Percentiles rank a stretch among this genome's conserved stretches.
These are phyloP conservation scores for Plectosphaerella sp. DNA, from an alignment of 2,329 filamentous ascomycete genomes.

Conservation along the genomic window DNA sequence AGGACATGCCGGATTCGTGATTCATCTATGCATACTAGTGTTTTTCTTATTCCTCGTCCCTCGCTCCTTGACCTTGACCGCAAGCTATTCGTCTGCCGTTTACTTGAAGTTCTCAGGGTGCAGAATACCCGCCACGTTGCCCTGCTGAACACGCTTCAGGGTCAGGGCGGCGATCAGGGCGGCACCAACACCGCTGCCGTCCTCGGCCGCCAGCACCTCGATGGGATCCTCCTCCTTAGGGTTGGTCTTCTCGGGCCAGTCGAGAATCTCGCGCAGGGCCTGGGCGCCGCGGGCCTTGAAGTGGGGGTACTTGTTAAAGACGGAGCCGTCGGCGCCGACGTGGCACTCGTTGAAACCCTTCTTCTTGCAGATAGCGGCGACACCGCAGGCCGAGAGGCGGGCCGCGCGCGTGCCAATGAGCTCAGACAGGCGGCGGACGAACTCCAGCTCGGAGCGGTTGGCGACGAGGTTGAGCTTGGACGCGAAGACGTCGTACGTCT, in stretches of 20 bases:
- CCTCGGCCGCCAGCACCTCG: constrained; percentile 84
- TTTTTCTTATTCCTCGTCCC: background rate
- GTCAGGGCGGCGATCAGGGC: constrained; percentile 82
- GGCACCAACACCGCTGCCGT: constrained; percentile 94
- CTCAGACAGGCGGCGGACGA: constrained; percentile 84
- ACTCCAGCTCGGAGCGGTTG: constrained; percentile 76
- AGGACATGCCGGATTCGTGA: too few relatives aligned
- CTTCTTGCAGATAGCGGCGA: constrained; percentile 95
- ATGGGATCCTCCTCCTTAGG: constrained; percentile 79
- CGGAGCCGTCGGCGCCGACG: constrained; percentile 92
- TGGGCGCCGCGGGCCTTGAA: constrained; percentile 91
- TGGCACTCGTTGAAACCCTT: constrained; percentile 85
- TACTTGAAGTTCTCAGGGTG: constrained; percentile 59
- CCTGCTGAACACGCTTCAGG: constrained; percentile 58
- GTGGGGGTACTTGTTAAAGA: constrained; percentile 99
- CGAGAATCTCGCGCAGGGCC: constrained; percentile 90
- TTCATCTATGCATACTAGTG: too few relatives aligned
- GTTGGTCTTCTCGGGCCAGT: constrained; percentile 74
- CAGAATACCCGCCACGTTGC: constrained; percentile 60
- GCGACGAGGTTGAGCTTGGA: constrained; percentile 68
- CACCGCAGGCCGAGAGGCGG: constrained; percentile 87
- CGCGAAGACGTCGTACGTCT: constrained; percentile 79
- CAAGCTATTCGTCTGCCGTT: background rate
- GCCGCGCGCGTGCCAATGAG: constrained; percentile 93
- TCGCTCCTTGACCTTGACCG: too few relatives aligned